Percentiles rank a stretch among this genome's conserved stretches.
Evolutionary conservation across 2,329 filamentous ascomycete genomes (phyloP).

Genomic region (Fusarium nodosum): DNA sequence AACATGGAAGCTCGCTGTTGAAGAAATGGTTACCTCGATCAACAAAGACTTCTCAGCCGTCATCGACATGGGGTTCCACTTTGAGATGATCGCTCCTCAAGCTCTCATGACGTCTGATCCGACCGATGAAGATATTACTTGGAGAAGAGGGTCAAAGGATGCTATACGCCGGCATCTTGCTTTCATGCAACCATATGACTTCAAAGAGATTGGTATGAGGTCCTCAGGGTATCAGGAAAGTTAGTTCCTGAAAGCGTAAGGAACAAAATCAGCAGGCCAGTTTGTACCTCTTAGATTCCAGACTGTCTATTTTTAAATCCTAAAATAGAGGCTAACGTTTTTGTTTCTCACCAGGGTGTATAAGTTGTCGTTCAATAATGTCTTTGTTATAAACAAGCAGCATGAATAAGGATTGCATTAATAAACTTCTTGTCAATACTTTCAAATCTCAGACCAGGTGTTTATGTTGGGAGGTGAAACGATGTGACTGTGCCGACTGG

Average conservation of each 20-base stretch:
- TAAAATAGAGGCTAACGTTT: neutral
- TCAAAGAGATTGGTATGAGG: neutral
- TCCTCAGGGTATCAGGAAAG: neutral
- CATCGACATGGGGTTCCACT: neutral
- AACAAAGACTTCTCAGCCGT: neutral
- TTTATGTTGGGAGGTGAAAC: no score
- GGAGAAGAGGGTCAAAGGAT: neutral
- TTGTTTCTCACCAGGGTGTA: neutral
- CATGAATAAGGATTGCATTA: neutral
- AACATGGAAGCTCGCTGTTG: neutral
- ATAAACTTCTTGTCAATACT: neutral
- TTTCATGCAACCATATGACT: neutral
- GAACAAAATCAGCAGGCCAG: neutral
- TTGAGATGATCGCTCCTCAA: slow-evolving; percentile 13
- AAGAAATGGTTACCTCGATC: slow-evolving; percentile 7
- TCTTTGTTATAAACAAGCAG: neutral
- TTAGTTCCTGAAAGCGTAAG: neutral
- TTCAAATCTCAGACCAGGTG: no score
- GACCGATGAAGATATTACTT: neutral
- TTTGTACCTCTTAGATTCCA: neutral
- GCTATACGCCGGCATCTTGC: neutral
- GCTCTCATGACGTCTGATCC: neutral
- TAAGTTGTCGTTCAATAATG: neutral
- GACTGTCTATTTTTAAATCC: neutral
- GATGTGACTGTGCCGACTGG: neutral